Conservation (phyloP, 2,329 filamentous ascomycete genomes). For the Botrytis galanthina region DNA sequence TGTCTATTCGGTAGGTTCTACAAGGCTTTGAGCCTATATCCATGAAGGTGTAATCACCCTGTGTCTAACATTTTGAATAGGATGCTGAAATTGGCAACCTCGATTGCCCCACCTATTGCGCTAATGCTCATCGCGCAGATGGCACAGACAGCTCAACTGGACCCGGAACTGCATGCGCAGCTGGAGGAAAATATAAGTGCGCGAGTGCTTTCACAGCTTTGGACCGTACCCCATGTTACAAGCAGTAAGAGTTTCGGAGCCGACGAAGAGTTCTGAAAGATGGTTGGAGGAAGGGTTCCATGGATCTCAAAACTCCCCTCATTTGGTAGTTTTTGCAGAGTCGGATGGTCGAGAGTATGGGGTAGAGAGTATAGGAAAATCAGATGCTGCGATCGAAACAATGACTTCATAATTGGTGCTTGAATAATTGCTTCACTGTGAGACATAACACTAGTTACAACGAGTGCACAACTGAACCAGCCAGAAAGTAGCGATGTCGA, state of each 20-base stretch:
- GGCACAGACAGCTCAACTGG: not conserved
- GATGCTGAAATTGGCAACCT: not conserved
- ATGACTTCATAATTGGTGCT: not conserved
- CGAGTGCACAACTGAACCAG: not conserved
- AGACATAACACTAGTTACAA: not conserved
- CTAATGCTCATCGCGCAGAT: not conserved
- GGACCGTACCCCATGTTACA: not conserved
- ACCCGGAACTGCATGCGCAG: not conserved
- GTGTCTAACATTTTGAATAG: not conserved
- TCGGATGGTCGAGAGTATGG: not conserved
- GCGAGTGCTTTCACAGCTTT: not conserved
- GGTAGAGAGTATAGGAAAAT: not conserved
- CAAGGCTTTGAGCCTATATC: not conserved
- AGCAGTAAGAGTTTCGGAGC: not conserved
- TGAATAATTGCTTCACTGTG: not conserved
- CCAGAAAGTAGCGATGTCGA: not conserved
- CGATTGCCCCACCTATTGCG: not conserved
- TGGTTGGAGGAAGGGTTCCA: too few relatives aligned
- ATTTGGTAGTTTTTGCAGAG: not conserved
- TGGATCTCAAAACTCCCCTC: not conserved
- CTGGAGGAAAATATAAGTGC: not conserved
- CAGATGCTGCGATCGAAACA: not conserved
- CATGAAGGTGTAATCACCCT: not conserved
- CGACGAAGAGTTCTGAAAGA: too few relatives aligned
- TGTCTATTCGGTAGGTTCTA: not conserved